Base-by-base conservation (phyloP, 768 basidiomycete species). In the Mycena rebaudengoi region DNA sequence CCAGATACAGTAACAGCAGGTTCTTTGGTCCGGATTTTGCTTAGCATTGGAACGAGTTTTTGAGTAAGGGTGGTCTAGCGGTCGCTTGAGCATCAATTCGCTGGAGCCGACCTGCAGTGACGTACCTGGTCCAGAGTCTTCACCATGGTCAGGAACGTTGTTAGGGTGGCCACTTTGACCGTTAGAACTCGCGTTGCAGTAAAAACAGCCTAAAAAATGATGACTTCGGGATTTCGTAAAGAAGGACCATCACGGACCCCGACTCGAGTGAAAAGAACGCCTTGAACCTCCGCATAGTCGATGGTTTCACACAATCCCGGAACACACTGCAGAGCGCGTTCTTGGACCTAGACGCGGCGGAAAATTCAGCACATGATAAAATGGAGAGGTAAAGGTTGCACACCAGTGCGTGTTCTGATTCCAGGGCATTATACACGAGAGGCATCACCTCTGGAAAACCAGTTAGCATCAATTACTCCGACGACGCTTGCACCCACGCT, bases 21-120 rank as follows among this genome's bases (percentile, higher is more conserved):
- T 73, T 98, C 96, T 74, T 95, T 97, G 5, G 97, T 98, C 35
- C 96, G 89, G 65, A 99, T 98, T 75, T 95, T 98, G 0, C 96
- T 91, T 25, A 99, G 83, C 16, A 99, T 77, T 2, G 98, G 98
- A 4, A 98, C 97, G 20, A 99, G 84, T 75, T 98, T 98, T 71
- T 97, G 95, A 1, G 98, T 98, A 52, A 99, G 74, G 70, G 91
- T 96, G 40, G 87, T 80, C 91, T 94, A n/a, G n/a, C n/a, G n/a
- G n/a, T n/a, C n/a, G n/a, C n/a, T n/a, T n/a, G n/a, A 58, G 7
- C 48, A 56, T 44, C 20, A 13, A 39, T n/a, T 16, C 21, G 21
- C 53, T 50, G 40, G 37, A 58, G 33, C 49, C 23, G 26, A 48
- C 1, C 18, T 18, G n/a, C 11, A 64, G 13, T 28, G 30, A 62